A percentile compares a stretch with the other conserved stretches of the same genome.
Conservation (phyloP, 1,139 yeast genomes). For the Sugiyamaella grinbergsii region DNA sequence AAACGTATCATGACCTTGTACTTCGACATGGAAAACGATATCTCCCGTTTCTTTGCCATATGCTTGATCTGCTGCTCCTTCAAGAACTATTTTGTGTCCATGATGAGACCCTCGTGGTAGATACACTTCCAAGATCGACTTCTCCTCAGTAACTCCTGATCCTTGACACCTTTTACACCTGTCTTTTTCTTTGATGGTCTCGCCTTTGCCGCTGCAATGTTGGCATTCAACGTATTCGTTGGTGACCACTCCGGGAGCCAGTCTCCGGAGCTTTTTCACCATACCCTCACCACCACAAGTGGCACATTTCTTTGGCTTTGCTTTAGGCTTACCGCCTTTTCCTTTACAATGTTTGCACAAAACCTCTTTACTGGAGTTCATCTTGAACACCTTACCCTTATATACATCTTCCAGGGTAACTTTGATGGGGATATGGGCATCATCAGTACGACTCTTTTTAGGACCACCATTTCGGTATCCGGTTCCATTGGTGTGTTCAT, state of each 20-base stretch:
- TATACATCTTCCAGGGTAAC: slow-evolving; percentile 76
- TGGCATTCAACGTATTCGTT: slow-evolving; percentile 65
- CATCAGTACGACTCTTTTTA: slow-evolving; percentile 52
- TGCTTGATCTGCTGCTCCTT: slow-evolving; percentile 75
- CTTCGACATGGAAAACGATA: slow-evolving; percentile 61
- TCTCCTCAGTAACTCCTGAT: slow-evolving; percentile 59
- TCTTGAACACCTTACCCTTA: slow-evolving; percentile 77
- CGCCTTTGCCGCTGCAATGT: slow-evolving; percentile 74
- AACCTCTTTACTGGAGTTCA: slow-evolving; percentile 71
- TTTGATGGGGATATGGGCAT: slow-evolving; percentile 64
- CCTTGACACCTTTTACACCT: slow-evolving; percentile 80
- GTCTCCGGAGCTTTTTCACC: slow-evolving; percentile 59
- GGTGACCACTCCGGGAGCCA: slow-evolving; percentile 77
- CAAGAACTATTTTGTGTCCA: slow-evolving; percentile 62
- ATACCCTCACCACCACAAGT: slow-evolving; percentile 76
- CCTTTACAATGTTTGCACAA: slow-evolving; percentile 76
- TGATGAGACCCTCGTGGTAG: slow-evolving; percentile 68
- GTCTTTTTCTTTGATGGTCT: slow-evolving; percentile 62
- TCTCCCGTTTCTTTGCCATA: slow-evolving; percentile 75
- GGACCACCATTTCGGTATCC: slow-evolving; percentile 25
- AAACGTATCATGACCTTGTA: slow-evolving; percentile 51
- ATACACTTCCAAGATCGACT: slow-evolving; percentile 75
- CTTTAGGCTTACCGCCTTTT: slow-evolving; percentile 65
- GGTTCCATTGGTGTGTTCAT: slow-evolving; percentile 2
- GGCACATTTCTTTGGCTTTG: slow-evolving; percentile 58